Base-by-base conservation (phyloP, 768 basidiomycete species). In the Lactarius quietus region DNA sequence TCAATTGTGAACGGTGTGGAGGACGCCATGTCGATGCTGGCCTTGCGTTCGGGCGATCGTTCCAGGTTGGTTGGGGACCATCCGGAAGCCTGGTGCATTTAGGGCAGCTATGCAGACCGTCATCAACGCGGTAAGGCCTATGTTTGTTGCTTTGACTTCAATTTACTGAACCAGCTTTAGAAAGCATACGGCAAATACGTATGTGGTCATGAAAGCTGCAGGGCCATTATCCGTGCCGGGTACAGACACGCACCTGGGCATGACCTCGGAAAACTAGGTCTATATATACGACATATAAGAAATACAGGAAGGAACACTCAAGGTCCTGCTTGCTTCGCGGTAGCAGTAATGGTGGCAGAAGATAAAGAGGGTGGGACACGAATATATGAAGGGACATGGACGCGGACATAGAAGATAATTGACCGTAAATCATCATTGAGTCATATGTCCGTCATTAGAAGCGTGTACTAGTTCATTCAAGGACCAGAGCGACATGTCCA, bases 401-500 rank as follows among this genome's bases (percentile, higher is more conserved):
- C n/a, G n/a, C n/a, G n/a, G n/a, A n/a, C n/a, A n/a, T n/a, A n/a
- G n/a, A n/a, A n/a, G n/a, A n/a, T n/a, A n/a, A n/a, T n/a, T n/a
- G n/a, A n/a, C n/a, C n/a, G n/a, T n/a, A n/a, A n/a, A n/a, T n/a
- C n/a, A n/a, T n/a, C n/a, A n/a, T n/a, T n/a, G n/a, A n/a, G n/a
- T n/a, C n/a, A n/a, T n/a, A n/a, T n/a, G n/a, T n/a, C n/a, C n/a
- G n/a, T n/a, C n/a, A n/a, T n/a, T n/a, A n/a, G n/a, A n/a, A n/a
- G n/a, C n/a, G n/a, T n/a, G n/a, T n/a, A n/a, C n/a, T 48, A 96
- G 93, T 72, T 95, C 95, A 9, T 83, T 98, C 73, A 99, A 99
- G 78, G 97, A 97, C 51, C 95, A 98, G 77, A 95, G 93, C 74
- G 97, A 99, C 78, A 91, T 95, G 88, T 78, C 83, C 63, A 99